A percentile compares a stretch with the other conserved stretches of the same genome.
Conservation (phyloP, 805 yeast genomes). For the Metschnikowia baotianmanensis region DNA sequence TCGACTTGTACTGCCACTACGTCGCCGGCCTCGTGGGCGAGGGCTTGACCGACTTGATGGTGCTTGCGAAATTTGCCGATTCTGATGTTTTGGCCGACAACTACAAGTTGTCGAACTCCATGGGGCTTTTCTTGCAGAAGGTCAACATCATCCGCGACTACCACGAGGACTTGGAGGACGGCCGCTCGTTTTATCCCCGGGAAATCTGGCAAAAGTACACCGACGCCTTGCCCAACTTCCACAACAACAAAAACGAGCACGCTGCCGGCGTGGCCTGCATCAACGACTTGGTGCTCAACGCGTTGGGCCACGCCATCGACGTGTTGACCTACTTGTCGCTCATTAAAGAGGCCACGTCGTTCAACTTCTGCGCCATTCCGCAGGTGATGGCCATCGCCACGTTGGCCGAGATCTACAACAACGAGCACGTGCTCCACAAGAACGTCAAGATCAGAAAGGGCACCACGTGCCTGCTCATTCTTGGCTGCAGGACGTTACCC, state of each 20-base stretch:
- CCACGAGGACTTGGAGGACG: conserved; percentile 86
- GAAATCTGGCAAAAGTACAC: conserved; percentile 89
- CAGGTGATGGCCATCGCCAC: conserved; percentile 99
- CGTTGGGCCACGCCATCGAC: conserved; percentile 75
- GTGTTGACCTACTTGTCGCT: conserved; percentile 71
- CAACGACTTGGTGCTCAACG: conserved; percentile 75
- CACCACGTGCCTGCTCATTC: conserved; percentile 71
- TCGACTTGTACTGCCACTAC: conserved; percentile 89
- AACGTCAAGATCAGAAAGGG: conserved; percentile 92
- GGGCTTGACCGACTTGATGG: conserved; percentile 82
- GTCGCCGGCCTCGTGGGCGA: conserved; percentile 99
- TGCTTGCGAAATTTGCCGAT: conserved; percentile 70
- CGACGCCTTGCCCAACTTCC: conserved; percentile 58
- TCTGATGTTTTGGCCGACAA: conserved; percentile 45
- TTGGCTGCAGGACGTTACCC: conserved; percentile 68
- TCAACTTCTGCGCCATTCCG: conserved; percentile 94
- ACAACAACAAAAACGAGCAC: conserved; percentile 40
- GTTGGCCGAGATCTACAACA: conserved; percentile 78
- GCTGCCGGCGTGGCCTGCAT: conserved; percentile 70
- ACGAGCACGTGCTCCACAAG: conserved; percentile 63
- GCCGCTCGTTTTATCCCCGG: conserved; percentile 93
- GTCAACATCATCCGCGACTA: conserved; percentile 95
- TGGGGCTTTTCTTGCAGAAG: conserved; percentile 95
- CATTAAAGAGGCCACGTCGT: conserved; percentile 76
- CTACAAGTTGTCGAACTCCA: conserved; percentile 65